phyloP scores from a whole-genome alignment of 805 yeast species.

The Candida succiphila region DNA sequence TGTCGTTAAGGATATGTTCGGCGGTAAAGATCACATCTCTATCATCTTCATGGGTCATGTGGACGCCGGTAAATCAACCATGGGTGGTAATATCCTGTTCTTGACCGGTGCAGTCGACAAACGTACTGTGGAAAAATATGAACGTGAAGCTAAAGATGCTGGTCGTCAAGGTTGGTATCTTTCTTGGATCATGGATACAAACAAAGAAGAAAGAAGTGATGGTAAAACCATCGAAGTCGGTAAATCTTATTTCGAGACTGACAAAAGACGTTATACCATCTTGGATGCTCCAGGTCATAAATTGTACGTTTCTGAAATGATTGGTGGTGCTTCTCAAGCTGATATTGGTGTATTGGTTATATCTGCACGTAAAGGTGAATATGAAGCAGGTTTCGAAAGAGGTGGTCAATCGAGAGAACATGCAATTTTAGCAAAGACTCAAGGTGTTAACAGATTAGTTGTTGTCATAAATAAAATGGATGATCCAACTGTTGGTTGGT shows the following conservation, averaged over 20 bases:
- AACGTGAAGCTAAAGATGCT: slow-evolving; percentile 97
- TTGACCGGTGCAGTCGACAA: slow-evolving; percentile 97
- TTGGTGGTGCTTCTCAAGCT: slow-evolving; percentile 99
- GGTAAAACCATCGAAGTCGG: slow-evolving; percentile 99
- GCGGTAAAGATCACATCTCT: slow-evolving; percentile 95
- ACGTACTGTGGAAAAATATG: slow-evolving; percentile 96
- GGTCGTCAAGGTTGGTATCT: slow-evolving; percentile 99
- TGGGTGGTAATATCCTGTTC: slow-evolving; percentile 95
- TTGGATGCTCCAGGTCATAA: slow-evolving; percentile 99
- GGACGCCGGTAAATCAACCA: slow-evolving; percentile 98
- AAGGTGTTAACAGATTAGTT: slow-evolving; percentile 89
- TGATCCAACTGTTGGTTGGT: slow-evolving; percentile 94
- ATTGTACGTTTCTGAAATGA: slow-evolving; percentile 98
- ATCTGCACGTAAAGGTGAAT: slow-evolving; percentile 98
- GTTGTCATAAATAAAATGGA: slow-evolving; percentile 98
- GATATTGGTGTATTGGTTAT: slow-evolving; percentile 97
- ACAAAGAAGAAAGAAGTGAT: slow-evolving; percentile 96
- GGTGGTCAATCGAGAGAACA: slow-evolving; percentile 99
- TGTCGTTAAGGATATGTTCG: slow-evolving; percentile 85
- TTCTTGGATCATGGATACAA: slow-evolving; percentile 99
- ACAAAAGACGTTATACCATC: slow-evolving; percentile 93
- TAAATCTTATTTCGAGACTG: slow-evolving; percentile 95
- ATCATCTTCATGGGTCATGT: slow-evolving; percentile 99
- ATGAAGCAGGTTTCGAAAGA: slow-evolving; percentile 97
- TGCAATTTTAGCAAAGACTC: slow-evolving; percentile 94